Evolutionary conservation across 2,329 filamentous ascomycete genomes (phyloP), one percentile per base, ranked within the genome.

Genomic region (Sporothrix protearum): DNA sequence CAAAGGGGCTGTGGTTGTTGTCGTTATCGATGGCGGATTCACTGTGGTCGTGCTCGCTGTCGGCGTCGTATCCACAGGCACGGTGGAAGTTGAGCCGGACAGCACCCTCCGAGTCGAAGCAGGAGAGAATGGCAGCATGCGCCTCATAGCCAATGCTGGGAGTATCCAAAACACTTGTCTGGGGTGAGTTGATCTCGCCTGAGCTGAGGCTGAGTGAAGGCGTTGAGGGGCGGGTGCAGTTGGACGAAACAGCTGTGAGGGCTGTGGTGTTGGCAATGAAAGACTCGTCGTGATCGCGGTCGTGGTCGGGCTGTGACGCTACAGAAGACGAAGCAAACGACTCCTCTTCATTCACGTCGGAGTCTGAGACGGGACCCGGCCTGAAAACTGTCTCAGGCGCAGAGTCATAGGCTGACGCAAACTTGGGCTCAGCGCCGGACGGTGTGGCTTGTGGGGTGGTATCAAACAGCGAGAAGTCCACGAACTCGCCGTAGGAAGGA

Each of bases 141-240:
- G 8, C 5, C 3, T 49, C 64, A 12, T 14, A 64, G n/a, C 36
- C 25, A 12, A 49, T 45, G 9, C 36, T 55, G 10, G 71, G 71
- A n/a, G 71, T 73, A 14, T 73, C 71, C 10, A 73, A 19, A 4
- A 69, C 25, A 30, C 69, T 71, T 3, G 42, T 69, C 33, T 68
- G 53, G 2, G 71, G 71, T n/a, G 71, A 73, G 53, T 71, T 61
- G 12, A 69, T 36, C 1, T 39, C 71, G 1, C 51, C 66, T 5
- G 71, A 73, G 39, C 69, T 67, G 57, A 66, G 53, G 28, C 69
- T 69, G n/a, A 71, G 51, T 9, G 69, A 69, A 1, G 71, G 71
- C 0, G 71, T 73, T 25, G 71, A 71, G 1, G 71, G 71, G 3
- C 64, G 71, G 3, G 71, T 71, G 22, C n/a, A 45, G 25, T 73